A percentile compares a stretch with the other conserved stretches of the same genome.
Conservation (phyloP, 2,329 filamentous ascomycete genomes). For the Dothiorella sarmentorum region DNA sequence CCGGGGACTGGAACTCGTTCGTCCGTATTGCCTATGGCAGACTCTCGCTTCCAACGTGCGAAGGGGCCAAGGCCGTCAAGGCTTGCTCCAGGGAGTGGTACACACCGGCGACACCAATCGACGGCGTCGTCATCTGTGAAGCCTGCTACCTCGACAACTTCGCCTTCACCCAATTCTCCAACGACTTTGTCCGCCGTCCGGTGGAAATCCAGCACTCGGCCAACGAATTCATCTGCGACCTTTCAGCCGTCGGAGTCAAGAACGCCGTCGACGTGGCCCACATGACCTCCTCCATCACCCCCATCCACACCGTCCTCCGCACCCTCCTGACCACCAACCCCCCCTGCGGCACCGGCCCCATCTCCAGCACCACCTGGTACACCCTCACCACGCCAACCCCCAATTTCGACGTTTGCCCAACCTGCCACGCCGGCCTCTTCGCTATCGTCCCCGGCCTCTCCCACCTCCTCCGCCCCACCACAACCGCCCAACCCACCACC, state of each 20-base stretch:
- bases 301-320: neutral
- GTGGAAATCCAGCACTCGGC: conserved; percentile 50
- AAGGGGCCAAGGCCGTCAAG: conserved; percentile 55
- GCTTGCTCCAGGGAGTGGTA: conserved; percentile 58
- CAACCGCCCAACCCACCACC: neutral
- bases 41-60: conserved; percentile 49
- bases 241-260: conserved; percentile 44
- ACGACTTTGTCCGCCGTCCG: conserved; percentile 53
- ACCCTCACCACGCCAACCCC: conserved; percentile 51
- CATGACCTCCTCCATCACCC: neutral
- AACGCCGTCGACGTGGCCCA: conserved; percentile 52
- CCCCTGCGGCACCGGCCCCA: conserved; percentile 49
- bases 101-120: conserved; percentile 25
- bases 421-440: conserved; percentile 67
- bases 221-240: conserved; percentile 62
- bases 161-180: conserved; percentile 58
- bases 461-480: conserved; percentile 31
- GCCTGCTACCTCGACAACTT: conserved; percentile 53
- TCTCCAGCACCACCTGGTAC: conserved; percentile 63
- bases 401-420: conserved; percentile 63
- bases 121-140: neutral
- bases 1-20: neutral
- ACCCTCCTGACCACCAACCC: conserved; percentile 43
- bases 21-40: conserved; percentile 54
- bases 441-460: conserved; percentile 55